phyloP scores from a whole-genome alignment of 2,329 filamentous ascomycete species.

The Sodiomyces alkalinus region DNA sequence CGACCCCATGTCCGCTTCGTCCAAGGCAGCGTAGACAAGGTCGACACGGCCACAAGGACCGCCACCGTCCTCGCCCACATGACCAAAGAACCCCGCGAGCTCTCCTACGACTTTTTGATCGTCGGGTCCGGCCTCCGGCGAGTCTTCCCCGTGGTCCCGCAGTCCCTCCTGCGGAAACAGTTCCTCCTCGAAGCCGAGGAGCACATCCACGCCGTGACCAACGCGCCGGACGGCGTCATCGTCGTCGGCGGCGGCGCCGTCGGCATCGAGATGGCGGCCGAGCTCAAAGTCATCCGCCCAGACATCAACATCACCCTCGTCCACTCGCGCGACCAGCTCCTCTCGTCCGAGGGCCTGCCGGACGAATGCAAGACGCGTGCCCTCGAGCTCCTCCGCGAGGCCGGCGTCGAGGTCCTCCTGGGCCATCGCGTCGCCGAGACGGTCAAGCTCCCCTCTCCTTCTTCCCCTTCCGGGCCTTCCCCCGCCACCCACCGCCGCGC shows the following conservation, averaged over 20 bases:
- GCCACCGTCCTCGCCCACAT: slow-evolving; percentile 37
- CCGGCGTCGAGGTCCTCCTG: slow-evolving; percentile 50
- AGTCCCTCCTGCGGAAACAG: slow-evolving; percentile 42
- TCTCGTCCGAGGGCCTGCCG: slow-evolving; percentile 59
- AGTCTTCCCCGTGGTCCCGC: slow-evolving; percentile 58
- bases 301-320: slow-evolving; percentile 53
- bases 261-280: slow-evolving; percentile 68
- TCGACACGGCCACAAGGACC: slow-evolving; percentile 45
- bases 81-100: slow-evolving; percentile 23
- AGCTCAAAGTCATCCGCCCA: slow-evolving; percentile 56
- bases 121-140: slow-evolving; percentile 55
- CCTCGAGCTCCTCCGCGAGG: slow-evolving; percentile 40
- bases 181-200: slow-evolving; percentile 47
- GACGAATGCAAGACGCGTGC: slow-evolving; percentile 52
- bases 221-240: slow-evolving; percentile 43
- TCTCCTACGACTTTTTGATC: slow-evolving; percentile 61
- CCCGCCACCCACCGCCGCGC: slow-evolving; percentile 19
- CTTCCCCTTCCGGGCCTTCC: too few relatives aligned
- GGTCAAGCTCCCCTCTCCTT: slow-evolving; percentile 24
- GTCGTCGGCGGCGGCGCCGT: slow-evolving; percentile 69
- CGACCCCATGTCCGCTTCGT: slow-evolving; percentile 45
- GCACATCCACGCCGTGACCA: slow-evolving; percentile 40
- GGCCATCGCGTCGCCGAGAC: slow-evolving; percentile 38
- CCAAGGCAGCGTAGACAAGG: slow-evolving; percentile 45
- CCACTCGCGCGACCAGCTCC: slow-evolving; percentile 54